A percentile compares a stretch with the other conserved stretches of the same genome.
These are phyloP conservation scores for Suhomyces bribrorum DNA, from an alignment of 1,139 yeast species.

Conservation along the genomic window DNA sequence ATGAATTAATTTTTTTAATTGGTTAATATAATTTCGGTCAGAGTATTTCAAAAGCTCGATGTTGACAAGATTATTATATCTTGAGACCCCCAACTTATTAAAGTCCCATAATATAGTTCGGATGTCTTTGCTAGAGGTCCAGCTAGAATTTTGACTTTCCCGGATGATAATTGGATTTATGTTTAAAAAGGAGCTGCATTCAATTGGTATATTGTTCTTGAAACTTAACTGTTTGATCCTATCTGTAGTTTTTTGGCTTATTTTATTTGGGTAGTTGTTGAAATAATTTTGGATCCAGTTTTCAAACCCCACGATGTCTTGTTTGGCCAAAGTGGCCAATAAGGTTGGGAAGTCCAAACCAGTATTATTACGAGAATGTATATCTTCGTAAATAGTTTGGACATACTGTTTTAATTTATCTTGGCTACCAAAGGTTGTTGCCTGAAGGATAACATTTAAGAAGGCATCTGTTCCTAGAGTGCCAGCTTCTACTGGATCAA, in stretches of 20 bases:
- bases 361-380: conserved; percentile 2
- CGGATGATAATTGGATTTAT: conserved; percentile 9
- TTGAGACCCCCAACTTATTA: conserved; percentile 10
- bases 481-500: neutral
- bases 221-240: conserved; percentile 3
- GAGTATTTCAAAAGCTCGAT: conserved; percentile 7
- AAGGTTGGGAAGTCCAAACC: conserved; percentile 1
- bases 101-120: conserved; percentile 5
- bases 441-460: conserved; percentile 2
- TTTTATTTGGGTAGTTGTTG: neutral
- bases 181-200: conserved; percentile 6
- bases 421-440: neutral
- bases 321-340: conserved; percentile 3
- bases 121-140: conserved; percentile 5
- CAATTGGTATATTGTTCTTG: conserved; percentile 5
- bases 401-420: conserved; percentile 6
- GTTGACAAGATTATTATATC: conserved; percentile 8
- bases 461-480: conserved; percentile 7
- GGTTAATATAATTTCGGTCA: conserved; percentile 4
- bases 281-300: conserved; percentile 5
- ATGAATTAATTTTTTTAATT: conserved; percentile 5
- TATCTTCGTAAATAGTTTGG: conserved; percentile 5
- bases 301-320: conserved; percentile 8
- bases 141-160: neutral
- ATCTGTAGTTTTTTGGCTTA: conserved; percentile 1